Evolutionary conservation across 1,139 yeast species (phyloP), one percentile per base, ranked within the genome.

Genomic region (Sugiyamaella novakii): DNA sequence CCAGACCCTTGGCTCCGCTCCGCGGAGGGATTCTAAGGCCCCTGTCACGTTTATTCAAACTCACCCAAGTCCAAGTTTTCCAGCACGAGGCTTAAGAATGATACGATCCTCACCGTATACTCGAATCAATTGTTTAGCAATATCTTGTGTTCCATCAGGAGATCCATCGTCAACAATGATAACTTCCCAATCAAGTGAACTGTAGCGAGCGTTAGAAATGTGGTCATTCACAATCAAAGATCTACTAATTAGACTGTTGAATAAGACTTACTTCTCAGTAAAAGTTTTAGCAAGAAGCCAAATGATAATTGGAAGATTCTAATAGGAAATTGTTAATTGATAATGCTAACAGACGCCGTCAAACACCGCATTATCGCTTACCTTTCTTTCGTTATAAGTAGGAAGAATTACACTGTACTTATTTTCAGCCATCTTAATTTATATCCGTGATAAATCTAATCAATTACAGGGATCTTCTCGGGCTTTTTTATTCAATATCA

Each of bases 91-190:
- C 65, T 84, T 77, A 63, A 85, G 76, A 54, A 81, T 78, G 51
- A 85, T 80, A 59, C 78, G 85, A 28, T 82, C 77, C 18, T 69
- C 63, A 12, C 92, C 92, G 63, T 83, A 85, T 12, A 82, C 72
- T 38, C 72, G 69, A 58, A 82, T 78, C 59, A 85, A 74, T 68
- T 84, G 79, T 57, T 78, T 74, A 57, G 91, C 91, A 45, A 84
- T 75, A 24, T 79, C 84, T 66, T 83, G 91, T 15, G 94, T 85
- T 14, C 92, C 92, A 65, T 85, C 94, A 39, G 94, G 94, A 2
- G 91, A 83, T 55, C 79, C 81, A 63, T 85, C 94, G 62, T 85
- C 94, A 46, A 85, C 92, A 63, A 85, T 83, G 51, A 85, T 72
- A 21, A 85, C 79, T 66, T 85, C 94, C 94, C 94, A 85, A 65